These are phyloP conservation scores for Dissoconium aciculare DNA, from an alignment of 2,329 filamentous ascomycete species.

Conservation along the genomic window DNA sequence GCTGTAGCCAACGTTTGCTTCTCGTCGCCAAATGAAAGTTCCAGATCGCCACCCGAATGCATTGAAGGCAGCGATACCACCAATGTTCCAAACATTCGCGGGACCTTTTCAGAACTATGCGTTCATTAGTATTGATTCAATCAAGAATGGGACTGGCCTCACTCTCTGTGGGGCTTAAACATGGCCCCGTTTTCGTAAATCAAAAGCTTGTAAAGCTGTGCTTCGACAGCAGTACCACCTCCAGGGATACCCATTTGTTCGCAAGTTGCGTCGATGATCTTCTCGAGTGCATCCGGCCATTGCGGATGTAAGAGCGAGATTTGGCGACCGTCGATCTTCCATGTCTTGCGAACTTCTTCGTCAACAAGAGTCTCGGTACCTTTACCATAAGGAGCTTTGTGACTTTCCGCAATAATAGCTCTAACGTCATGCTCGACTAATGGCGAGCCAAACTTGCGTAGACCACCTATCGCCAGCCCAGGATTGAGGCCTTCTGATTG, in stretches of 20 bases:
- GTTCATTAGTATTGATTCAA: background rate
- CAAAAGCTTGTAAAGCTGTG: slow-evolving; percentile 14
- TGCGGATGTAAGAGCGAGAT: slow-evolving; percentile 9
- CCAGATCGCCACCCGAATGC: slow-evolving; percentile 12
- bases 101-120: slow-evolving; percentile 8
- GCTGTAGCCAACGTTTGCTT: background rate
- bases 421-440: slow-evolving; percentile 4
- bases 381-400: slow-evolving; percentile 21
- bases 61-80: slow-evolving; percentile 12
- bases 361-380: slow-evolving; percentile 21
- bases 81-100: slow-evolving; percentile 15
- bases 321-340: slow-evolving; percentile 12
- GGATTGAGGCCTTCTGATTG: no score
- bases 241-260: slow-evolving; percentile 8
- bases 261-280: slow-evolving; percentile 7
- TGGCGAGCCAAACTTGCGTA: no score
- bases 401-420: slow-evolving; percentile 11
- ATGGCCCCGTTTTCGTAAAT: slow-evolving; percentile 14
- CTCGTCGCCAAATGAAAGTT: slow-evolving; percentile 6
- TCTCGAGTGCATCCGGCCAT: slow-evolving; percentile 14
- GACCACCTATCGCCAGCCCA: no score
- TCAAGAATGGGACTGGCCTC: background rate
- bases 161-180: slow-evolving; percentile 13
- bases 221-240: slow-evolving; percentile 4
- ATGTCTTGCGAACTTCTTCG: slow-evolving; percentile 19